Base-by-base conservation (phyloP, 1,139 yeast species). In the Yamadazyma spencermartinsiae region DNA sequence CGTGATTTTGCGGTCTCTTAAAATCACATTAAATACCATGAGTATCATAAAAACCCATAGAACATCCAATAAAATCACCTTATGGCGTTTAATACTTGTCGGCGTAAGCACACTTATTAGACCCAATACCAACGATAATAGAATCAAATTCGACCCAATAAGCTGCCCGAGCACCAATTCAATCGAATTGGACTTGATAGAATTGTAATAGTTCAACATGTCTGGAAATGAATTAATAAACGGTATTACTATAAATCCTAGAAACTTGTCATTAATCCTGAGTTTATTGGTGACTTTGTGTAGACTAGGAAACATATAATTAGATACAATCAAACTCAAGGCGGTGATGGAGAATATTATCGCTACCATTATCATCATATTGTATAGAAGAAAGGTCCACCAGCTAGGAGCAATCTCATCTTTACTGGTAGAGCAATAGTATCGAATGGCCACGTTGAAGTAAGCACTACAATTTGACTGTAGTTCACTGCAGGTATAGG, bases 1-100 rank as follows among this genome's bases (percentile, higher is more conserved):
- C 20, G 76, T 72, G 25, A 80, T 63, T 40, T 63, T 60, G 6
- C 79, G 80, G 56, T 80, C 86, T 3, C 65, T 57, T 11, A 80
- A 49, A 35, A 79, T 72, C 38, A 56, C 56, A 38, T 72, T 57
- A 29, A 78, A 66, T 2, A 74, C 40, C 1, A 61, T 36, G 4
- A 78, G 57, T 13, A 75, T 58, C 3, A 54, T 41, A 12, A 65
- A 49, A 4, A 69, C 61, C 63, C 70, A 68, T 3, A 53, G 39
- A 38, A 67, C 55, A 40, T 68, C 73, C 17, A 58, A 42, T 13
- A 64, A 35, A n/a, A 68, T 38, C 13, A 49, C 42, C 24, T 50
- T 51, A 25, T 52, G 51, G 27, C 55, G 48, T 6, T 34, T 40
- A 2, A 65, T 53, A 17, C 44, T 42, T 34, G 60, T 58, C 2